Evolutionary conservation across 2,329 filamentous ascomycete species (phyloP), one percentile per base, ranked within the genome.

Genomic region (Cladosporium sp.): DNA sequence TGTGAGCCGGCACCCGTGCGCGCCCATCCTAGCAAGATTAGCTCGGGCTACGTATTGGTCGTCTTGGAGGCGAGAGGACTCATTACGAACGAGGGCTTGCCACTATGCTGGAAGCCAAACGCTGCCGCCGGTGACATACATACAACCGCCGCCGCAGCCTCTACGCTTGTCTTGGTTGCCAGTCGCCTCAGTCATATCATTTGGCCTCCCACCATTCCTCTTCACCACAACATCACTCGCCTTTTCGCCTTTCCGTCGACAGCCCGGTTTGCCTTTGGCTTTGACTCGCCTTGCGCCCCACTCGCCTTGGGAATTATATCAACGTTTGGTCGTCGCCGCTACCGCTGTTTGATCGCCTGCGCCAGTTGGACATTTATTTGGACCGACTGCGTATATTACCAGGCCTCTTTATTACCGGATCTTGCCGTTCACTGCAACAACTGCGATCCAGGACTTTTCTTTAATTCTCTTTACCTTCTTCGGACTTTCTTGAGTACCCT

Each of bases 11-110:
- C 42, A 45, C 46, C 46, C 49, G 49, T 52, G 49, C 49, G 19
- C 43, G 32, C 22, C 49, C 49, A 52, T 46, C 49, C 49, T 35
- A 50, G 43, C 49, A 52, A 52, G 49, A 52, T 52, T 52, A 52
- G 49, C 49, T 52, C 49, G 37, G 35, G 49, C 49, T 52, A 52
- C 49, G 49, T 52, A 52, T 52, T 19, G 49, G 49, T 52, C 49
- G 49, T 52, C 43, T 52, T 52, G 46, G 49, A 52, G 49, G 49
- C 49, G 49, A 52, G 16, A 42, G 49, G 43, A 52, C 49, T 52
- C 49, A 52, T 41, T 41, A 52, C 49, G 49, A 46, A 46, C 43
- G 46, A 46, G 49, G 49, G 49, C 43, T 45, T 52, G 49, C 49
- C 49, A 52, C 49, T 41, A 28, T 46, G 43, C 49, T 46, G 43